phyloP scores from a whole-genome alignment of 1,284 basidiomycete genomes.

The Chiua sp. region DNA sequence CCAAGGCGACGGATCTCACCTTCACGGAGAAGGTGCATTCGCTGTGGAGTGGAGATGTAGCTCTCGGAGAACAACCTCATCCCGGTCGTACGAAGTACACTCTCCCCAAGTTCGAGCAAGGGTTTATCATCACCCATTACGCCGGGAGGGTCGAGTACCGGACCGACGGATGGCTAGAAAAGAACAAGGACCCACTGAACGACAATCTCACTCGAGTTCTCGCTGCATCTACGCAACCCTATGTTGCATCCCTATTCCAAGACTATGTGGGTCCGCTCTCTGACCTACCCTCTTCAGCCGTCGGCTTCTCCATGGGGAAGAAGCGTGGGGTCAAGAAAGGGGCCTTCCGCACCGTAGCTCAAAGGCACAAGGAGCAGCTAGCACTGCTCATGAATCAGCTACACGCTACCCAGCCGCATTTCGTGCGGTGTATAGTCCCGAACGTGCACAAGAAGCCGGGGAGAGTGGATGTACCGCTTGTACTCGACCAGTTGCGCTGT shows the following conservation, averaged over 20 bases:
- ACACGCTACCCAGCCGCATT: slow-evolving; percentile 96
- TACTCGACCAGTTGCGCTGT: slow-evolving; percentile 96
- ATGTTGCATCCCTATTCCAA: slow-evolving; percentile 84
- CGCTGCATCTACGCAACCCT: slow-evolving; percentile 82
- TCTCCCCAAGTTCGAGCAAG: slow-evolving; percentile 89
- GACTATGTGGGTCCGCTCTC: slow-evolving; percentile 68
- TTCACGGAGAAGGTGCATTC: slow-evolving; percentile 93
- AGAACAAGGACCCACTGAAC: slow-evolving; percentile 99
- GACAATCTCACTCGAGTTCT: slow-evolving; percentile 95
- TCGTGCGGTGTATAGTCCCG: slow-evolving; percentile 98
- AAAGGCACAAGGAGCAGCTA: slow-evolving; percentile 97
- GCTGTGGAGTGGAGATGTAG: slow-evolving; percentile 63
- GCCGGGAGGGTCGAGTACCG: slow-evolving; percentile 97
- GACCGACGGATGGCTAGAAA: slow-evolving; percentile 97
- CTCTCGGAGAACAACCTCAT: slow-evolving; percentile 62
- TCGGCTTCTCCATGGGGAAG: slow-evolving; percentile 61
- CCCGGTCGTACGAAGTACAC: slow-evolving; percentile 86
- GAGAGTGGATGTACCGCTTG: slow-evolving; percentile 91
- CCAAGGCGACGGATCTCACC: slow-evolving; percentile 93
- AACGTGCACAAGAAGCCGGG: slow-evolving; percentile 94
- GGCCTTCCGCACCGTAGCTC: slow-evolving; percentile 95
- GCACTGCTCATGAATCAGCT: slow-evolving; percentile 92
- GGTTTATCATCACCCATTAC: slow-evolving; percentile 97
- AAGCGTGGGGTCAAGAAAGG: slow-evolving; percentile 91
- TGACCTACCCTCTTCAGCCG: slow-evolving; percentile 35